Conservation (phyloP, 805 yeast genomes). For the Grigorovia yakushimaensis region DNA sequence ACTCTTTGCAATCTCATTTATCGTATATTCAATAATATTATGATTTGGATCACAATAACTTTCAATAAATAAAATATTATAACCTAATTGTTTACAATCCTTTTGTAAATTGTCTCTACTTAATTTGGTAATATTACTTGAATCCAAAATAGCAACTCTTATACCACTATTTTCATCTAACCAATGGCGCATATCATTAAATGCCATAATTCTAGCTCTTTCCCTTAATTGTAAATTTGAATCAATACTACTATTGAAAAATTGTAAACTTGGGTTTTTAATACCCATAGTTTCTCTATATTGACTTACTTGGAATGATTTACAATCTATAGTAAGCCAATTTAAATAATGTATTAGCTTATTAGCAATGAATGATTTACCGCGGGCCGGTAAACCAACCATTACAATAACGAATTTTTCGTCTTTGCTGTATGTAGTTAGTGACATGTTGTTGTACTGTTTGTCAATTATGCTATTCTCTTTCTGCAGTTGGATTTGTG, state of each 20-base stretch:
- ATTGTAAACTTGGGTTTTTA: constrained; percentile 49
- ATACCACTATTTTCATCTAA: constrained; percentile 29
- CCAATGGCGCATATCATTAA: constrained; percentile 80
- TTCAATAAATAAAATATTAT: constrained; percentile 88
- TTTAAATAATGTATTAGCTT: constrained; percentile 85
- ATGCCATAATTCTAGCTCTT: constrained; percentile 63
- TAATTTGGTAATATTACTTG: constrained; percentile 74
- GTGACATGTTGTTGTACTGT: neutral
- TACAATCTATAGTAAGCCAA: constrained; percentile 83
- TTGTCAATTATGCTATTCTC: too few species aligned
- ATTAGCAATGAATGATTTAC: constrained; percentile 89
- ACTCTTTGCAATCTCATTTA: constrained; percentile 65
- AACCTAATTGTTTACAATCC: constrained; percentile 51
- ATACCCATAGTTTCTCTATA: constrained; percentile 57
- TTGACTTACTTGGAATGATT: constrained; percentile 81
- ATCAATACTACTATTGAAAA: constrained; percentile 58
- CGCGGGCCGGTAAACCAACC: constrained; percentile 87
- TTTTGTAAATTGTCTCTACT: constrained; percentile 58
- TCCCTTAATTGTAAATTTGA: constrained; percentile 55
- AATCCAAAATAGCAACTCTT: constrained; percentile 88
- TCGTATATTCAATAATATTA: constrained; percentile 65
- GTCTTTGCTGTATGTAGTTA: neutral
- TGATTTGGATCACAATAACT: constrained; percentile 75
- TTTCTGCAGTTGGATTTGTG: too few species aligned
- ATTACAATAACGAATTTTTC: constrained; percentile 70